phyloP scores from a whole-genome alignment of 163 green algal species.

The Prototheca stagnorum region DNA sequence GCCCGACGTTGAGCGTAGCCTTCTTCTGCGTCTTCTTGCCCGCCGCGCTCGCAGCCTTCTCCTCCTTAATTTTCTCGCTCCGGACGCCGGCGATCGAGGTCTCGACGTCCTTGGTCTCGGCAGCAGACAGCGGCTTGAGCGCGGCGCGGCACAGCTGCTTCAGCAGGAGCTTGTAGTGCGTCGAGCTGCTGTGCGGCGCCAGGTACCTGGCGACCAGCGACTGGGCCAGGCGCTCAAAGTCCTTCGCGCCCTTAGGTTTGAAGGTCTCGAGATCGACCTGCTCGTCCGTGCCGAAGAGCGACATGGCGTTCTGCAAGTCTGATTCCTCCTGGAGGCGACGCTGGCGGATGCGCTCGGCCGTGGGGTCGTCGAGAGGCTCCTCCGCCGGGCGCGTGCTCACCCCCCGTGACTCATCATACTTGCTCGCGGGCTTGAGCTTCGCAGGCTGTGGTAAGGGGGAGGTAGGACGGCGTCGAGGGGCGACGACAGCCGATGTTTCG shows the following conservation, averaged over 20 bases:
- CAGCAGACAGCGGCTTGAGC: constrained; percentile 11
- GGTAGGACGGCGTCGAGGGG: neutral
- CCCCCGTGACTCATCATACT: constrained; percentile 32
- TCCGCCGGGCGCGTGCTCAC: constrained; percentile 20
- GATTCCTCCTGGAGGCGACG: constrained; percentile 59
- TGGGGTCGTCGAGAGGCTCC: constrained; percentile 55
- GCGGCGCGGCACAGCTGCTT: constrained; percentile 44
- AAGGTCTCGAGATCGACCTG: constrained; percentile 37
- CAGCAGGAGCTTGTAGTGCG: constrained; percentile 52
- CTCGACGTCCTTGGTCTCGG: constrained; percentile 68
- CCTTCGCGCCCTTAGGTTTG: constrained; percentile 54
- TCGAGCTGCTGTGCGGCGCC: constrained; percentile 15
- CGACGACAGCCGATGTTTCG: neutral
- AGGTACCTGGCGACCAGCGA: constrained; percentile 26
- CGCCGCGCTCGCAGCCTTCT: constrained; percentile 27
- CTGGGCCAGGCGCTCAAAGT: constrained; percentile 46
- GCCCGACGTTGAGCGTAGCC: constrained; percentile 56
- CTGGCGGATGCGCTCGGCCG: constrained; percentile 50
- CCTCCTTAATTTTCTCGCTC: constrained; percentile 58
- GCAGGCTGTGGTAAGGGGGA: neutral
- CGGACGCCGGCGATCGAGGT: constrained; percentile 38
- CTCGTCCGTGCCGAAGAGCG: constrained; percentile 43
- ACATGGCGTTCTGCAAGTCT: constrained; percentile 38
- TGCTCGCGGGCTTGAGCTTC: constrained; percentile 46
- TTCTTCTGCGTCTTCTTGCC: constrained; percentile 49